A percentile compares a stretch with the other conserved stretches of the same genome.
These are phyloP conservation scores for Capsicum baccatum DNA, from an alignment of 257 asterid species.

Conservation along the genomic window DNA sequence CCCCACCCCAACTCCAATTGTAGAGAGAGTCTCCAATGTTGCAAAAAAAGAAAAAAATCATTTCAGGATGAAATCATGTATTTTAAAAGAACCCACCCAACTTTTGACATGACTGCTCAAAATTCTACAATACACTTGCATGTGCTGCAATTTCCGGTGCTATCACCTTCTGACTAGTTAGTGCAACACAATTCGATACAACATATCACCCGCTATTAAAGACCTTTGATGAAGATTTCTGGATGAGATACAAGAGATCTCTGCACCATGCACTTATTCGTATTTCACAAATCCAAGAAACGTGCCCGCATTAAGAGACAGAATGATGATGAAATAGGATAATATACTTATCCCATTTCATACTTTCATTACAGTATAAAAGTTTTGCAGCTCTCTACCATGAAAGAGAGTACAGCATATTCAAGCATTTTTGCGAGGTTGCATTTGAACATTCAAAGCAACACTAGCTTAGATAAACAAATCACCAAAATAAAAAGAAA, in stretches of 20 bases:
- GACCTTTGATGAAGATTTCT: neutral
- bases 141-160: neutral
- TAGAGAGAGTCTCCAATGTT: too few species aligned
- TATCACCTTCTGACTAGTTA: too few species aligned
- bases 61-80: too few species aligned
- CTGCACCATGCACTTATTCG: neutral
- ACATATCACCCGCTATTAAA: neutral
- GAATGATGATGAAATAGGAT: neutral
- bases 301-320: neutral
- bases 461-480: neutral
- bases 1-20: too few species aligned
- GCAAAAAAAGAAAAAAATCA: too few species aligned
- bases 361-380: too few species aligned
- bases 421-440: neutral
- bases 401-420: neutral
- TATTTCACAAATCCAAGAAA: neutral
- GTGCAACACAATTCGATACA: neutral
- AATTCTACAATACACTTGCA: neutral
- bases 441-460: constrained; percentile 9
- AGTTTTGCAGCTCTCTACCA: neutral
- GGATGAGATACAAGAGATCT: neutral
- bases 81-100: too few species aligned
- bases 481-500: neutral
- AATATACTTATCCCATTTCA: too few species aligned
- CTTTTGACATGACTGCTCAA: too few species aligned